A percentile compares a stretch with the other conserved stretches of the same genome.
phyloP scores from a whole-genome alignment of 1,284 basidiomycete genomes.

The Gomphus bonarii region DNA sequence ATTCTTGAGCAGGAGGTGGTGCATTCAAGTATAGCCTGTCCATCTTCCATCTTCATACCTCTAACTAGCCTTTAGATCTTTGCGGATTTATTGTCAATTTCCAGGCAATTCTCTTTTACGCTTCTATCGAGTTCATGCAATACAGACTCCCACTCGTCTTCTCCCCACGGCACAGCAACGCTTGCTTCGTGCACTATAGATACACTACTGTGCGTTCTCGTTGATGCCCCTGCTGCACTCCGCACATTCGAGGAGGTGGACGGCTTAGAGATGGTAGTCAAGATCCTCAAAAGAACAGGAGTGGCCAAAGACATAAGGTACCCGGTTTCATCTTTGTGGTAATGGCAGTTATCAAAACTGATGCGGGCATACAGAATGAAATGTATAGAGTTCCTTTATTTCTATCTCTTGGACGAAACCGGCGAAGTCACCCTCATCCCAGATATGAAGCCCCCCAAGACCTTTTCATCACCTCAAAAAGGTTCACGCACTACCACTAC shows the following conservation, averaged over 20 bases:
- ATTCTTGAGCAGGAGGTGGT: conserved; percentile 56
- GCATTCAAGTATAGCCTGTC: conserved; percentile 51
- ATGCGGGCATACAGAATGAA: conserved; percentile 58
- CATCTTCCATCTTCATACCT: background rate
- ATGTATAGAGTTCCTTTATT: conserved; percentile 86
- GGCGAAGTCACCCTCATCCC: conserved; percentile 13
- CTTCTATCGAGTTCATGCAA: conserved; percentile 16
- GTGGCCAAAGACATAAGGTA: conserved; percentile 79
- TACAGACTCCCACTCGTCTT: conserved; percentile 11
- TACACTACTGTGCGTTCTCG: conserved; percentile 73
- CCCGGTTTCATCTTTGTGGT: background rate
- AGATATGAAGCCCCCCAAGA: conserved; percentile 11
- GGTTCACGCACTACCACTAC: background rate
- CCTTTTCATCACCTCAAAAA: background rate
- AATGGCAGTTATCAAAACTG: conserved; percentile 3
- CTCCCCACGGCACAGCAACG: conserved; percentile 15
- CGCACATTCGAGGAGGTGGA: conserved; percentile 66
- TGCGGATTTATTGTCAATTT: conserved; percentile 55
- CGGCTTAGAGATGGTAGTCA: conserved; percentile 73
- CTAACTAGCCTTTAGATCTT: conserved; percentile 35
- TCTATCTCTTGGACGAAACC: conserved; percentile 79
- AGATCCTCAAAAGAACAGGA: conserved; percentile 70
- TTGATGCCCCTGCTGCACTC: conserved; percentile 65
- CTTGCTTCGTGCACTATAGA: conserved; percentile 64
- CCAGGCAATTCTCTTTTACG: conserved; percentile 43